Evolutionary conservation across 306 rosid species (phyloP).

Genomic region (Medicago lupulina): DNA sequence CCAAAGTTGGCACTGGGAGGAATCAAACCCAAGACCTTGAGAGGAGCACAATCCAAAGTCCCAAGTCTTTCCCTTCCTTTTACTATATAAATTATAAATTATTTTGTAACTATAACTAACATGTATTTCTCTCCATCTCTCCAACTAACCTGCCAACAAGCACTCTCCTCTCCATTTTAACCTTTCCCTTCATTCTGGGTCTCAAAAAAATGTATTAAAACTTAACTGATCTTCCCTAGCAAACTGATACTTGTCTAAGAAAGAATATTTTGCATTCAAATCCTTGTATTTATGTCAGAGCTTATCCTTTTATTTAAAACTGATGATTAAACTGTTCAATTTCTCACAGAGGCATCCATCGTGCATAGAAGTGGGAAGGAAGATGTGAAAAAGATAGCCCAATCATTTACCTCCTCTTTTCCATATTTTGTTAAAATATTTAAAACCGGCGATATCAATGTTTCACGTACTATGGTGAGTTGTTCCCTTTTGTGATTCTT

Average conservation of each 20-base stretch:
- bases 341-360: slow-evolving; percentile 50
- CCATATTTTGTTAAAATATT: slow-evolving; percentile 84
- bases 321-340: slow-evolving; percentile 43
- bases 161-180: too few relatives aligned
- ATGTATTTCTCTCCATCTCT: too few relatives aligned
- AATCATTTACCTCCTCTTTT: slow-evolving; percentile 68
- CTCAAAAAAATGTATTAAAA: slow-evolving; percentile 35
- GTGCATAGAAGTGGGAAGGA: background rate
- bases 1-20: too few relatives aligned
- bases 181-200: slow-evolving; percentile 31
- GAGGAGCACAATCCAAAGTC: background rate
- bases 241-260: slow-evolving; percentile 20
- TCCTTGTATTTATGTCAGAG: slow-evolving; percentile 10
- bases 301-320: background rate
- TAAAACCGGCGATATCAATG: slow-evolving; percentile 85
- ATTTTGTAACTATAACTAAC: background rate
- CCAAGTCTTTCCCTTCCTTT: background rate
- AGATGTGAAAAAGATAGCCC: slow-evolving; percentile 59
- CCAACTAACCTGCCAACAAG: too few relatives aligned
- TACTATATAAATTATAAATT: background rate
- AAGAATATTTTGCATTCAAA: slow-evolving; percentile 23
- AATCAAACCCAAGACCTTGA: background rate
- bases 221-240: slow-evolving; percentile 22
- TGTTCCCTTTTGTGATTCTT: slow-evolving; percentile 37
- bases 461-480: slow-evolving; percentile 91